Evolutionary conservation across 2,329 filamentous ascomycete genomes (phyloP).

Genomic region (Myriosclerotinia scirpicola): DNA sequence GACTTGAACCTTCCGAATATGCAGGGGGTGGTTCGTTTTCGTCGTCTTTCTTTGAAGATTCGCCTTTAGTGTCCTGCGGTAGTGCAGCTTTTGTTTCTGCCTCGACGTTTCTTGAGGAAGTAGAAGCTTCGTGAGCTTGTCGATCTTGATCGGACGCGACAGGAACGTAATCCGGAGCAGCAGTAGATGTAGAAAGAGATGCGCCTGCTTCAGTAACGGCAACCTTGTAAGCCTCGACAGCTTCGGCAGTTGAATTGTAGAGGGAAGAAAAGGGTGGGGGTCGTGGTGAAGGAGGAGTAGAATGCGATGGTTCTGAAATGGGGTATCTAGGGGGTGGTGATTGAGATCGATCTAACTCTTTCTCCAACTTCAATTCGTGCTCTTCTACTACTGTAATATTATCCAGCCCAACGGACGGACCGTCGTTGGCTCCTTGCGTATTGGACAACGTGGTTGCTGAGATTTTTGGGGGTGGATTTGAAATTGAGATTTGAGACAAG

Average conservation of each 20-base stretch:
- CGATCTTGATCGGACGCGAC: constrained; percentile 42
- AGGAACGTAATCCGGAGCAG: constrained; percentile 59
- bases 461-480: constrained; percentile 18
- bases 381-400: constrained; percentile 30
- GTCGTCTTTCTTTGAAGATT: constrained; percentile 71
- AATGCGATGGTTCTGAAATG: constrained; percentile 51
- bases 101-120: constrained; percentile 48
- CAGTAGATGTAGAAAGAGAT: constrained; percentile 52
- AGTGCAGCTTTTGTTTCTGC: constrained; percentile 83
- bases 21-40: constrained; percentile 93
- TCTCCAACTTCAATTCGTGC: constrained; percentile 41
- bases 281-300: constrained; percentile 46
- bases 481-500: constrained; percentile 25
- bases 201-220: constrained; percentile 43
- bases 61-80: constrained; percentile 76
- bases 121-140: constrained; percentile 29
- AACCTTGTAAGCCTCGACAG: constrained; percentile 43
- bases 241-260: constrained; percentile 48
- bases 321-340: constrained; percentile 62
- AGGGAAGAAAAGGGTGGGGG: constrained; percentile 63
- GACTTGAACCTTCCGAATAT: constrained; percentile 92
- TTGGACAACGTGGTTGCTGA: constrained; percentile 51
- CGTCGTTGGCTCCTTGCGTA: constrained; percentile 47
- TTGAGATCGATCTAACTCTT: constrained; percentile 43
- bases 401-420: constrained; percentile 46